Evolutionary conservation across 2,329 filamentous ascomycete genomes (phyloP).

Genomic region (Neonectria neomacrospora): DNA sequence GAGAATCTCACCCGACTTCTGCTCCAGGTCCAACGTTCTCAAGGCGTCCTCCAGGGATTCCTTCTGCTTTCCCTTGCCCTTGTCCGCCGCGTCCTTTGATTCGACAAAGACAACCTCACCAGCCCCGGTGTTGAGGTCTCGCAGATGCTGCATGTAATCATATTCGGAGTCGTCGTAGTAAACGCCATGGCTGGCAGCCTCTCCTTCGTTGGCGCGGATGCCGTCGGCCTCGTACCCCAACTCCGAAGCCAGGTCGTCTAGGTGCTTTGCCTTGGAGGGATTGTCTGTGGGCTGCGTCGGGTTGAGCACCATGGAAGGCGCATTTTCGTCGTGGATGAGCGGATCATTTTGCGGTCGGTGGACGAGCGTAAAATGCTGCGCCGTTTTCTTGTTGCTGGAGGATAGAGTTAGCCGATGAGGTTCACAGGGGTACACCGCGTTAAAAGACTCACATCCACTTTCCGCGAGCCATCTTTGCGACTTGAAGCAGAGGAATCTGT

Average conservation of each 20-base stretch:
- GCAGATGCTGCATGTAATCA: constrained; percentile 99
- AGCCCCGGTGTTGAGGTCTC: constrained; percentile 80
- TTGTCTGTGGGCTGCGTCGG: constrained; percentile 61
- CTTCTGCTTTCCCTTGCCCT: constrained; percentile 80
- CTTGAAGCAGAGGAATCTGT: constrained; percentile 32
- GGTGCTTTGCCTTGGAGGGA: constrained; percentile 66
- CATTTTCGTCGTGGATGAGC: constrained; percentile 90
- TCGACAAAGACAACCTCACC: constrained; percentile 89
- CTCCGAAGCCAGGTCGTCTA: constrained; percentile 80
- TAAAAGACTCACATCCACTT: constrained; percentile 69
- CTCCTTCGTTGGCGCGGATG: constrained; percentile 90
- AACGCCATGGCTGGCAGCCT: constrained; percentile 92
- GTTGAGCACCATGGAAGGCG: constrained; percentile 91
- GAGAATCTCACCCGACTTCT: constrained; percentile 67
- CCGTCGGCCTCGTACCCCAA: constrained; percentile 73
- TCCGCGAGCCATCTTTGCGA: constrained; percentile 75
- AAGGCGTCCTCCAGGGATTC: constrained; percentile 85
- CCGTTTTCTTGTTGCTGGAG: constrained; percentile 82
- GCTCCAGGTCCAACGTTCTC: constrained; percentile 67
- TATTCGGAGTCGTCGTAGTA: constrained; percentile 96
- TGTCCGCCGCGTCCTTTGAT: constrained; percentile 69
- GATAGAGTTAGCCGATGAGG: constrained; percentile 23
- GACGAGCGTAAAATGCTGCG: constrained; percentile 92
- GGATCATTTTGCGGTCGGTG: constrained; percentile 98
- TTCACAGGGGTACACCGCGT: background rate